Percentiles rank a stretch among this genome's conserved stretches.
phyloP scores from a whole-genome alignment of 2,329 filamentous ascomycete species.

The Botrytis cinerea region DNA sequence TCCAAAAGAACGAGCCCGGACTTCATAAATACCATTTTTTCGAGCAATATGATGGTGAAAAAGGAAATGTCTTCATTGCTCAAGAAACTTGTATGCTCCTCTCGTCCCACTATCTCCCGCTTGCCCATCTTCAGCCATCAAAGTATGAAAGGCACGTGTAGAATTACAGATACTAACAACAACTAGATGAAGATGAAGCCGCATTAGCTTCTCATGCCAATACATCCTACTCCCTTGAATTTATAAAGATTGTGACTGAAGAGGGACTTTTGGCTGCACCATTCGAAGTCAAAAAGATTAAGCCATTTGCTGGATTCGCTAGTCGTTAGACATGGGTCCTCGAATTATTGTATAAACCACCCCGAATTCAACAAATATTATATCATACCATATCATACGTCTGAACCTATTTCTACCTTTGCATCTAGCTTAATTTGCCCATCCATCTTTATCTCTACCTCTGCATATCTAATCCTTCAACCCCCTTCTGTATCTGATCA shows the following conservation, averaged over 20 bases:
- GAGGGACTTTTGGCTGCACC: constrained; percentile 4
- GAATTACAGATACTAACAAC: neutral
- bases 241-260: neutral
- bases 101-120: neutral
- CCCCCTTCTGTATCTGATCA: neutral
- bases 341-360: neutral
- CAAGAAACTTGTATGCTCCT: constrained; percentile 19
- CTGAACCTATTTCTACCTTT: neutral
- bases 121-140: neutral
- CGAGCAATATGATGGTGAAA: constrained; percentile 10
- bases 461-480: neutral
- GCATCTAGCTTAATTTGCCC: neutral
- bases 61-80: constrained; percentile 15
- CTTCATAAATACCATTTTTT: constrained; percentile 2
- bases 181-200: constrained; percentile 8
- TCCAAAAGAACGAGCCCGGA: constrained; percentile 10
- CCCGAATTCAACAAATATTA: neutral
- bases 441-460: neutral
- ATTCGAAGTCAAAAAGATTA: constrained; percentile 8
- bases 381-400: too few species aligned
- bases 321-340: constrained; percentile 1
- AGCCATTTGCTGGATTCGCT: constrained; percentile 14
- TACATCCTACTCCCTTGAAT: neutral
- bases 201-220: neutral
- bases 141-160: neutral